A percentile compares a stretch with the other conserved stretches of the same genome.
phyloP scores from a whole-genome alignment of 192 early-diverging fungal genomes.

The Haplosporangium gracile region DNA sequence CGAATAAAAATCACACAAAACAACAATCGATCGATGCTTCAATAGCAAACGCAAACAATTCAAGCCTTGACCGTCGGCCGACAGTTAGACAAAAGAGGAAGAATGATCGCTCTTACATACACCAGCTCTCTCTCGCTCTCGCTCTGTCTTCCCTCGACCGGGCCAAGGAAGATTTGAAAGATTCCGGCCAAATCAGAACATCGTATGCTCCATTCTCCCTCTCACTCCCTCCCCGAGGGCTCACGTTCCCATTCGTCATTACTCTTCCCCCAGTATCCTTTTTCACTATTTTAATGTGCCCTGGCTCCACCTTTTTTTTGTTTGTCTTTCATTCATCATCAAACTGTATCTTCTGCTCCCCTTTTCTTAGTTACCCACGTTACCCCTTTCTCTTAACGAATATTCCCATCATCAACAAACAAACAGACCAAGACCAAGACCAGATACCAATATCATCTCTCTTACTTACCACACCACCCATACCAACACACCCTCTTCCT shows the following conservation, averaged over 20 bases:
- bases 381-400: neutral
- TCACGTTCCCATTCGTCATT: neutral
- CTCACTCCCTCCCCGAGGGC: neutral
- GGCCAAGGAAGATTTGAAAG: slow-evolving; percentile 48
- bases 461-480: neutral
- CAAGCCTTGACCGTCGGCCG: neutral
- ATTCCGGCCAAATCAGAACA: neutral
- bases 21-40: neutral
- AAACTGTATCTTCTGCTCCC: neutral
- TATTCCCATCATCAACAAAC: neutral
- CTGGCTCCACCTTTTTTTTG: neutral
- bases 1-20: neutral
- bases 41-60: neutral
- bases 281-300: neutral
- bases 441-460: too few species aligned
- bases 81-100: neutral
- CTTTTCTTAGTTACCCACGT: neutral
- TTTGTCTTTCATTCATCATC: neutral
- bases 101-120: neutral
- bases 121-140: neutral
- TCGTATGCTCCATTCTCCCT: neutral
- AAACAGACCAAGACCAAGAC: too few species aligned
- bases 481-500: too few species aligned
- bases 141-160: neutral
- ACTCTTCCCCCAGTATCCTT: neutral